Conservation (phyloP, 805 yeast genomes). For the Teunomyces aglyptinius region DNA sequence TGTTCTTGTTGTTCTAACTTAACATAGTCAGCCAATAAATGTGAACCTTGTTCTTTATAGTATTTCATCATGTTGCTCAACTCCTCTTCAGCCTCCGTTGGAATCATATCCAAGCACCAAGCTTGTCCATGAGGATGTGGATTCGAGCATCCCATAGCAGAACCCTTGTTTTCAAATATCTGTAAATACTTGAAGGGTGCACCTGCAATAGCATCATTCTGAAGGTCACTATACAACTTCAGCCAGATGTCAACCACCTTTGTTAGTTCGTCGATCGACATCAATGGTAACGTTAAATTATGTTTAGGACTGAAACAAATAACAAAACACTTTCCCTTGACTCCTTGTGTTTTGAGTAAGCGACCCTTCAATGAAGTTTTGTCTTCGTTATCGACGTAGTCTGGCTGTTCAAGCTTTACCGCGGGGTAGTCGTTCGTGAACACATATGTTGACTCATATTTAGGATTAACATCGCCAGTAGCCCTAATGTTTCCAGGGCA, state of each 20-base stretch:
- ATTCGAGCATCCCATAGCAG: conserved; percentile 80
- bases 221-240: conserved; percentile 45
- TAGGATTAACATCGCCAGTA: conserved; percentile 57
- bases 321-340: conserved; percentile 66
- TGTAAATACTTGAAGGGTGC: conserved; percentile 60
- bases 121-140: conserved; percentile 85
- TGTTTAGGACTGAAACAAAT: conserved; percentile 74
- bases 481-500: conserved; percentile 73
- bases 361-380: conserved; percentile 32
- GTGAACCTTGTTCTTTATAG: conserved; percentile 35
- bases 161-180: conserved; percentile 75
- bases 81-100: conserved; percentile 65
- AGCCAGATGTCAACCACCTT: conserved; percentile 64
- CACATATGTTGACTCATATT: conserved; percentile 54
- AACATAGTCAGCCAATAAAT: conserved; percentile 63
- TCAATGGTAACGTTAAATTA: conserved; percentile 61
- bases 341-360: conserved; percentile 55
- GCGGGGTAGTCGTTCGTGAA: conserved; percentile 74
- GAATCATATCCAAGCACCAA: conserved; percentile 66
- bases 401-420: conserved; percentile 57
- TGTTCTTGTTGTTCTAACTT: conserved; percentile 49
- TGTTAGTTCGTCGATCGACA: conserved; percentile 45
- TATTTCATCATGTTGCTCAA: conserved; percentile 51
- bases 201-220: conserved; percentile 32
- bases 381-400: conserved; percentile 19